Evolutionary conservation across 345 rosid genomes (phyloP).

Genomic region (Iberis pinnata): DNA sequence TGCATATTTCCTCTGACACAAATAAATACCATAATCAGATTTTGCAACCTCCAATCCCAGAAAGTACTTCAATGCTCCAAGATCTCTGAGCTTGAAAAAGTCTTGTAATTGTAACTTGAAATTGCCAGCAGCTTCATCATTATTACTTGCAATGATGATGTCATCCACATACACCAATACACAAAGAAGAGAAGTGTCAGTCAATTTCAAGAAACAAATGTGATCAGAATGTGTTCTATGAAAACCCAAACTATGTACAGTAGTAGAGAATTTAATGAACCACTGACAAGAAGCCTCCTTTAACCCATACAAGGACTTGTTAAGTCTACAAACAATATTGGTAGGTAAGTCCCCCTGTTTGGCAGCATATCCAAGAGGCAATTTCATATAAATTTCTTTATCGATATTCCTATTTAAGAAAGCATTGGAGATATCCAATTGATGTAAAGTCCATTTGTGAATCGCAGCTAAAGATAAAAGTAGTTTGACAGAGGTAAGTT

Average conservation of each 20-base stretch:
- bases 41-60: not conserved
- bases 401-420: not conserved
- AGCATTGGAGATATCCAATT: not conserved
- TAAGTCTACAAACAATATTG: too few species aligned
- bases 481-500: not conserved
- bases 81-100: not conserved
- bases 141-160: not conserved
- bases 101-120: rapidly evolving
- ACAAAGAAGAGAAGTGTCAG: not conserved
- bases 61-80: not conserved
- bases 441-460: not conserved
- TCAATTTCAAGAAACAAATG: not conserved
- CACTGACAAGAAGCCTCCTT: not conserved
- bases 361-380: not conserved
- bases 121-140: not conserved
- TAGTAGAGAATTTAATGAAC: not conserved
- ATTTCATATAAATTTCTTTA: not conserved
- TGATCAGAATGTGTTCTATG: not conserved
- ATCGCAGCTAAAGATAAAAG: not conserved
- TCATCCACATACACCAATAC: not conserved
- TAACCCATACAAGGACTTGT: not conserved
- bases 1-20: not conserved
- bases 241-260: not conserved
- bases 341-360: not conserved
- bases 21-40: not conserved